Evolutionary conservation across 805 yeast species (phyloP).

Genomic region (Sungouiella thailandica): DNA sequence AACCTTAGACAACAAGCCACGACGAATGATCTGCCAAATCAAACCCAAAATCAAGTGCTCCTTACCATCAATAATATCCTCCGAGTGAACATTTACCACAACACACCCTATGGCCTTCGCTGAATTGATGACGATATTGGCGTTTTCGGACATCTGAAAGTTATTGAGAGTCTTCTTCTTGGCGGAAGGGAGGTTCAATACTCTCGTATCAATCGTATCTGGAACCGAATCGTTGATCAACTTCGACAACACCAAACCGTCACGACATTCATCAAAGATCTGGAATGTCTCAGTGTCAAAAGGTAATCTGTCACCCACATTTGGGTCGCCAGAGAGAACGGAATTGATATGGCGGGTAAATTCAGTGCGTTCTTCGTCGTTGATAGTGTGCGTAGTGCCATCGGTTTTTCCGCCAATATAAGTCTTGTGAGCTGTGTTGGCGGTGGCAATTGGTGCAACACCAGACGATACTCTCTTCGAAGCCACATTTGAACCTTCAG

Average conservation of each 20-base stretch:
- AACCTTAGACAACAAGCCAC: constrained; percentile 90
- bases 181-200: constrained; percentile 76
- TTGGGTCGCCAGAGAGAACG: constrained; percentile 83
- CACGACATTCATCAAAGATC: constrained; percentile 93
- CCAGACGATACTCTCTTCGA: constrained; percentile 19
- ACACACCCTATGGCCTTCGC: constrained; percentile 99
- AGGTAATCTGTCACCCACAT: constrained; percentile 81
- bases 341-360: constrained; percentile 94
- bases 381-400: constrained; percentile 93
- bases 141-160: constrained; percentile 94
- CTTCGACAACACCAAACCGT: constrained; percentile 88
- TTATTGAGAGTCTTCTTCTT: constrained; percentile 78
- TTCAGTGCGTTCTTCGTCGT: constrained; percentile 94
- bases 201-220: constrained; percentile 97
- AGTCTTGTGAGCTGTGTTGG: constrained; percentile 50
- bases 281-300: constrained; percentile 93
- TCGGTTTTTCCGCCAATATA: constrained; percentile 82
- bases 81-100: constrained; percentile 95
- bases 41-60: constrained; percentile 88
- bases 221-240: constrained; percentile 97
- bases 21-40: constrained; percentile 96
- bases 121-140: constrained; percentile 94
- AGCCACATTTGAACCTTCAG: too few species aligned
- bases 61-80: constrained; percentile 90
- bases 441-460: constrained; percentile 43